Base-by-base conservation (phyloP, 2,329 filamentous ascomycete genomes). In the Claviceps fusiformis region DNA sequence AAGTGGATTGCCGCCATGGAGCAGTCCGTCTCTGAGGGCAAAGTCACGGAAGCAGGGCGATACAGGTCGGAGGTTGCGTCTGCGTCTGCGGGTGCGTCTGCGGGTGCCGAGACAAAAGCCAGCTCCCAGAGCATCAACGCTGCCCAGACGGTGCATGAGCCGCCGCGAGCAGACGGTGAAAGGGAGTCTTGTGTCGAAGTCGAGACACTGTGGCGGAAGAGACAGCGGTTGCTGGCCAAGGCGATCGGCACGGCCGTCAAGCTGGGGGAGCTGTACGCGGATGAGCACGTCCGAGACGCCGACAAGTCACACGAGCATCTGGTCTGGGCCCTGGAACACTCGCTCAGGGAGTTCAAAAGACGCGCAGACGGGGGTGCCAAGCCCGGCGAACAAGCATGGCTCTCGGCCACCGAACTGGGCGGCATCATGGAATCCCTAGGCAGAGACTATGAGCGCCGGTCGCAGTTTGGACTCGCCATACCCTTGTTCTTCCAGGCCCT, bases 401-500 rank as follows among this genome's bases (percentile, higher is more conserved):
- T 91, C 70, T 81, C 72, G 2, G 75, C 81, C 0, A 79, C 86
- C 58, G 80, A 91, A 66, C 80, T 88, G 56, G 89, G 87, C n/a
- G 85, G 79, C 3, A 75, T 83, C 17, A 72, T 92, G 57, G 88
- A 93, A 67, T 77, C 87, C 13, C 77, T 96, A 29, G 92, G 81
- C 19, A 79, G 85, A 56, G 82, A 84, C 62, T 96, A 95, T 69
- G 82, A 88, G 64, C 76, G 79, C 51, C 82, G 81, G 62, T 80
- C 84, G 48, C 82, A 87, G 62, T 85, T 89, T 64, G 87, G 92
- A 61, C 82, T 96, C 2, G 86, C 91, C 6, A 80, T 91, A 27
- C 90, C 91, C 3, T 76, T 96, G 35, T 95, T 91, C 67, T 81
- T 96, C 62, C 89, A 95, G 64, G 89, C 91, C 6, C 75, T 95